Evolutionary conservation across 164 flowering plant species (phyloP).

Genomic region (Vitis riparia): DNA sequence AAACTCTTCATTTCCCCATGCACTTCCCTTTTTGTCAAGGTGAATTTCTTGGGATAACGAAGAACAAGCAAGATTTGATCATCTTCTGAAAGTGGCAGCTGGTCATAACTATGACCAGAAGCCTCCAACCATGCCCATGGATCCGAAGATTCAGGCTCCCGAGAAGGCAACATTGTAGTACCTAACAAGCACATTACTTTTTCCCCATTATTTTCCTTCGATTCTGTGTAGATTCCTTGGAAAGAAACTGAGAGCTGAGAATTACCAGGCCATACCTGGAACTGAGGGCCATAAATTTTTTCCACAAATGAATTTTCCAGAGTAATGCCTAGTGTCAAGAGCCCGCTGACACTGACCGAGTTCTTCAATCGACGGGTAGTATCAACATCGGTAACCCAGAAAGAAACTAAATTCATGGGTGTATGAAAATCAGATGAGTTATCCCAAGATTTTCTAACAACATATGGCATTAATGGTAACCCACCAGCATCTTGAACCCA

Average conservation of each 20-base stretch:
- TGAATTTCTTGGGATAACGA: conserved; percentile 55
- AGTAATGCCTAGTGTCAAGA: conserved; percentile 53
- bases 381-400: conserved; percentile 61
- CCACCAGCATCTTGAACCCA: conserved; percentile 53
- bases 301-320: conserved; percentile 25
- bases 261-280: conserved; percentile 53
- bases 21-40: conserved; percentile 47
- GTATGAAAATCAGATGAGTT: conserved; percentile 11
- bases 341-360: conserved; percentile 52
- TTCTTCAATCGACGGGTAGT: conserved; percentile 34
- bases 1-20: conserved; percentile 76
- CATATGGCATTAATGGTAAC: conserved; percentile 69
- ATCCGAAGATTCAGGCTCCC: conserved; percentile 49
- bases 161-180: conserved; percentile 63
- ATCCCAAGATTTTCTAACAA: conserved; percentile 19
- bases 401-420: conserved; percentile 55
- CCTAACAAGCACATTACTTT: conserved; percentile 78
- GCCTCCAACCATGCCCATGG: conserved; percentile 65
- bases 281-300: conserved; percentile 34
- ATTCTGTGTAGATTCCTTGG: conserved; percentile 76
- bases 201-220: conserved; percentile 57
- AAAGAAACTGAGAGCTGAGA: conserved; percentile 49
- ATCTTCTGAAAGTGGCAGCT: conserved; percentile 65
- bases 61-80: conserved; percentile 72
- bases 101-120: conserved; percentile 24